Conservation (phyloP, 169 alveolate species). For the Plasmodium inui region DNA sequence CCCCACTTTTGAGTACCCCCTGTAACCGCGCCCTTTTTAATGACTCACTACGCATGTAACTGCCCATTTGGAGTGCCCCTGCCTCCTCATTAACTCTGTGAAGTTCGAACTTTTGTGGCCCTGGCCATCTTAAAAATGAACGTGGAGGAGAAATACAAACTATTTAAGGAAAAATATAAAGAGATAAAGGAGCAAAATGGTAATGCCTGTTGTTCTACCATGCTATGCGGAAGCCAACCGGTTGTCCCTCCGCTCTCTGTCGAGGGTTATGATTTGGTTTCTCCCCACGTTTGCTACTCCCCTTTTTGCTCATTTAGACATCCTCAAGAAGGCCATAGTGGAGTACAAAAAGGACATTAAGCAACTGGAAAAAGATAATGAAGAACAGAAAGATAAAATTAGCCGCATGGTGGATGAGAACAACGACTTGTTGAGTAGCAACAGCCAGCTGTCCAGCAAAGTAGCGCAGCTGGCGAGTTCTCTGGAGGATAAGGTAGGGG, state of each 20-base stretch:
- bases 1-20: slow-evolving; percentile 9
- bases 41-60: not conserved
- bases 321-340: slow-evolving; percentile 60
- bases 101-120: not conserved
- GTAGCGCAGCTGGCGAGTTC: slow-evolving; percentile 16
- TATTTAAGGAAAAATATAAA: slow-evolving; percentile 68
- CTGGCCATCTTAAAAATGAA: slow-evolving; percentile 31
- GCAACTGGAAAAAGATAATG: slow-evolving; percentile 56
- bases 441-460: slow-evolving; percentile 27
- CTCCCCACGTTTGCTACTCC: not conserved
- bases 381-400: slow-evolving; percentile 28
- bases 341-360: slow-evolving; percentile 72
- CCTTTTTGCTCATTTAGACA: slow-evolving; percentile 25
- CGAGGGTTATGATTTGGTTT: not conserved
- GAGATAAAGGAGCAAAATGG: slow-evolving; percentile 75
- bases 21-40: not conserved
- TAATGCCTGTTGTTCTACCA: slow-evolving; percentile 15
- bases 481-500: slow-evolving; percentile 60
- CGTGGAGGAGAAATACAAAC: slow-evolving; percentile 65
- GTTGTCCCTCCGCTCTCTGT: not conserved
- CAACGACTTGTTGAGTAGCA: not conserved
- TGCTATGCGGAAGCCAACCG: not conserved
- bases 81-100: not conserved
- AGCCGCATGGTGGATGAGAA: slow-evolving; percentile 20
- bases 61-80: not conserved